Percentiles rank a stretch among this genome's conserved stretches.
phyloP scores from a whole-genome alignment of 371 early-diverging fungal species.

The Rhizopus arrhizus region DNA sequence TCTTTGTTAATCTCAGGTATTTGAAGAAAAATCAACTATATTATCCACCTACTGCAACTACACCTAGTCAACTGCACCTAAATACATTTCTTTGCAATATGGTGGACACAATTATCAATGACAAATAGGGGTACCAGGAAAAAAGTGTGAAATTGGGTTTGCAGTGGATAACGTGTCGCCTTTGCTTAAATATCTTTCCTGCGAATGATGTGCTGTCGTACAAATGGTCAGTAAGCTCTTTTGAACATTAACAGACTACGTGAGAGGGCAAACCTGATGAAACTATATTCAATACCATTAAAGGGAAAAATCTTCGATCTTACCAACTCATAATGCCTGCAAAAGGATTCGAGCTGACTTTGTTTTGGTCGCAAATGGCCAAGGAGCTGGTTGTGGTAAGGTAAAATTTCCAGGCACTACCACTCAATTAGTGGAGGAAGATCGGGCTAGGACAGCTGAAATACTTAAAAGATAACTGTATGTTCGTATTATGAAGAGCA shows the following conservation, averaged over 20 bases:
- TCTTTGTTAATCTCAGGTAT: conserved; percentile 3
- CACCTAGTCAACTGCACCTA: conserved; percentile 16
- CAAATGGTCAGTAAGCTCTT: conserved; percentile 19
- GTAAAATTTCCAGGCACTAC: conserved; percentile 17
- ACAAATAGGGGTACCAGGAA: conserved; percentile 13
- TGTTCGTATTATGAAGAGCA: conserved; percentile 24
- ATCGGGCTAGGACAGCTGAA: conserved; percentile 21
- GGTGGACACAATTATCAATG: conserved; percentile 17
- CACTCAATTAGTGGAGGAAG: conserved; percentile 17
- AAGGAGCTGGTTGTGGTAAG: conserved; percentile 25
- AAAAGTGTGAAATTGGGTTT: conserved; percentile 23
- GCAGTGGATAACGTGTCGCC: conserved; percentile 19
- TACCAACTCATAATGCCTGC: conserved; percentile 16
- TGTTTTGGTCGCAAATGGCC: conserved; percentile 16
- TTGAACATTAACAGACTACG: conserved; percentile 16
- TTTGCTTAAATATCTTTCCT: conserved; percentile 18
- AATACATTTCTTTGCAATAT: conserved; percentile 22
- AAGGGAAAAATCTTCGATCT: conserved; percentile 23
- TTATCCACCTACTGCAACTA: conserved; percentile 19
- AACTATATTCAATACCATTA: conserved; percentile 9
- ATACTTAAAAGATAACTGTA: conserved; percentile 21
- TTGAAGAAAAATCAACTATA: conserved; percentile 18
- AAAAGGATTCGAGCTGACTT: conserved; percentile 20
- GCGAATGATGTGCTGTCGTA: conserved; percentile 13
- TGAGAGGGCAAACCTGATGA: conserved; percentile 13